Evolutionary conservation across 768 basidiomycete species (phyloP).

Genomic region (Tephrocybe sp.): DNA sequence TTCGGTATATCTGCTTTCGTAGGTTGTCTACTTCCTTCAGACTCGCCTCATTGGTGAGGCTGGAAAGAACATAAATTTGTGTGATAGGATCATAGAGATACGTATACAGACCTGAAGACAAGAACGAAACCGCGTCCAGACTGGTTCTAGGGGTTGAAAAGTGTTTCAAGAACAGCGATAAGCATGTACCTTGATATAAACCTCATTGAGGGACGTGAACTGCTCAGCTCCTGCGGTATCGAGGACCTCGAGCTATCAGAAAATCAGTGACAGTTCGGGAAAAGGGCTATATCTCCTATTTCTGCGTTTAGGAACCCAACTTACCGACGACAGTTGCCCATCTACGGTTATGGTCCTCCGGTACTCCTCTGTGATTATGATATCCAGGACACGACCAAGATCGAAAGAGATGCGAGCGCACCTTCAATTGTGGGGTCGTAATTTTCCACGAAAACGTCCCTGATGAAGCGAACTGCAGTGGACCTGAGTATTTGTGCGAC

Average conservation of each 20-base stretch:
- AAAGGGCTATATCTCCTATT: not conserved
- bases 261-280: conserved; percentile 7
- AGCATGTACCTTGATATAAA: conserved; percentile 69
- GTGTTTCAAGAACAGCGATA: not conserved
- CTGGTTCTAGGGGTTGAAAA: conserved; percentile 30
- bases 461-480: conserved; percentile 63
- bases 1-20: conserved; percentile 78
- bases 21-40: conserved; percentile 79
- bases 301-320: conserved; percentile 19
- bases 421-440: conserved; percentile 90
- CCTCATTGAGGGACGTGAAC: conserved; percentile 77
- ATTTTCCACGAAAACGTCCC: conserved; percentile 69
- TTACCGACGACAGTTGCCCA: conserved; percentile 59
- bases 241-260: conserved; percentile 67
- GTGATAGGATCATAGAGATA: conserved; percentile 6
- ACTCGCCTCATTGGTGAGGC: conserved; percentile 80
- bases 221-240: conserved; percentile 89
- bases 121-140: conserved; percentile 78
- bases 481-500: conserved; percentile 1
- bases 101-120: conserved; percentile 64
- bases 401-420: conserved; percentile 23
- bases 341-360: conserved; percentile 65
- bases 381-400: not conserved
- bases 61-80: conserved; percentile 26
- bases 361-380: conserved; percentile 60